Evolutionary conservation across 495 filamentous ascomycete genomes (phyloP).

Genomic region (Hyaloscypha bicolor): DNA sequence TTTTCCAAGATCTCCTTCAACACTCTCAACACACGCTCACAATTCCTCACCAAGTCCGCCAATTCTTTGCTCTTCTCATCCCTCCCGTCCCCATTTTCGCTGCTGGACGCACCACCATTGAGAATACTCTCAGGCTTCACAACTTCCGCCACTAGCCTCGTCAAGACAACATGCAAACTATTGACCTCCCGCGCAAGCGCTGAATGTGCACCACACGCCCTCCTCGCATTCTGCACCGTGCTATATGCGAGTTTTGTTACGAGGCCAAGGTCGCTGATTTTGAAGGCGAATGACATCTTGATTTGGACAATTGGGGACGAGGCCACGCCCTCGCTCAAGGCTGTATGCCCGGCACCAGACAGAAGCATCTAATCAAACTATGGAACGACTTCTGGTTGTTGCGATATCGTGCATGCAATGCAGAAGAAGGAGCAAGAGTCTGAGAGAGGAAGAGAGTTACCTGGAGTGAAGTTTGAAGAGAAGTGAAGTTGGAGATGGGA

Average conservation of each 20-base stretch:
- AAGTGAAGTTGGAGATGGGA: constrained; percentile 2
- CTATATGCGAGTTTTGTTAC: constrained; percentile 28
- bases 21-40: constrained; percentile 16
- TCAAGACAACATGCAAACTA: constrained; percentile 28
- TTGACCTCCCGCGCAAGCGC: constrained; percentile 30
- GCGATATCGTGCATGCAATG: not conserved
- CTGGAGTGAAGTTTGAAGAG: not conserved
- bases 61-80: constrained; percentile 22
- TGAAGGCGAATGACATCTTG: constrained; percentile 34
- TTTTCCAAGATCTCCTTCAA: constrained; percentile 20
- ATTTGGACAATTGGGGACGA: not conserved
- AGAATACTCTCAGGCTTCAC: constrained; percentile 16
- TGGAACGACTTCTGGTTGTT: not conserved
- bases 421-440: not conserved
- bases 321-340: not conserved
- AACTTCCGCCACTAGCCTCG: constrained; percentile 21
- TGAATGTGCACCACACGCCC: constrained; percentile 30
- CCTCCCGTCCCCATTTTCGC: constrained; percentile 8
- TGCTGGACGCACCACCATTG: not conserved
- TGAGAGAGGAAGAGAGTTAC: not conserved
- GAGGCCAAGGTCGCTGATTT: constrained; percentile 26
- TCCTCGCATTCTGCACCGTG: constrained; percentile 24
- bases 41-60: constrained; percentile 10
- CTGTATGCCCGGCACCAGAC: not conserved
- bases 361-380: not conserved